Percentiles rank a stretch among this genome's conserved stretches.
Conservation (phyloP, 768 basidiomycete species). For the Lactifluus hygrophoroides region DNA sequence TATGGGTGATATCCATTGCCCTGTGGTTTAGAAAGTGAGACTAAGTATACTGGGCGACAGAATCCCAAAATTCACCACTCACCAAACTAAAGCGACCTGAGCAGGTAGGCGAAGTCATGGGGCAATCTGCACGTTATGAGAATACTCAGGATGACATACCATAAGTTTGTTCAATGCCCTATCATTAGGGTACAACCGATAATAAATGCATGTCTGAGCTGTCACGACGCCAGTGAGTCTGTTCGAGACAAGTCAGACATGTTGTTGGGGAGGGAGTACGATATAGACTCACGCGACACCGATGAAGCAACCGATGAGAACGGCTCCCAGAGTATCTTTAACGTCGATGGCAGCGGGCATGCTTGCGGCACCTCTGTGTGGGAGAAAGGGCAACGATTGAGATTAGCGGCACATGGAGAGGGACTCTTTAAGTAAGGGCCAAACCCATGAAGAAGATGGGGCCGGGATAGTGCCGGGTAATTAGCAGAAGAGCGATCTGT, state of each 20-base stretch:
- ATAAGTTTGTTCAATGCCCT: neutral
- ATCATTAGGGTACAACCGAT: constrained; percentile 10
- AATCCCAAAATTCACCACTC: neutral
- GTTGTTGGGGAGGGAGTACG: neutral
- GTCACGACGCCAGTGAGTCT: constrained; percentile 18
- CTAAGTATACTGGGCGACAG: neutral
- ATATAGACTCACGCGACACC: constrained; percentile 8
- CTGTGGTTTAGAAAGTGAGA: neutral
- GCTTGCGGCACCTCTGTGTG: neutral
- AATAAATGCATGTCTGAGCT: constrained; percentile 14
- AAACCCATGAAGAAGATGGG: too few relatives aligned
- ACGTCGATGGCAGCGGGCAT: constrained; percentile 18
- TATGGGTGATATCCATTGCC: constrained; percentile 13
- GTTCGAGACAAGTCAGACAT: neutral
- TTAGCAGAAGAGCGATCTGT: too few relatives aligned
- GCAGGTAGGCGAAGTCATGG: neutral
- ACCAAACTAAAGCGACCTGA: constrained; percentile 16
- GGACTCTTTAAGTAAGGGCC: too few relatives aligned
- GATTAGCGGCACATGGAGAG: too few relatives aligned
- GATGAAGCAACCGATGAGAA: constrained; percentile 13
- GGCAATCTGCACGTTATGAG: neutral
- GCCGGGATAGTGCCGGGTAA: too few relatives aligned
- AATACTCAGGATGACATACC: neutral
- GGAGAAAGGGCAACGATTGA: neutral
- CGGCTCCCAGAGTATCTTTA: neutral